These are phyloP conservation scores for Paralagenidium karlingii DNA, from an alignment of 352 stramenopile genomes.

Conservation along the genomic window DNA sequence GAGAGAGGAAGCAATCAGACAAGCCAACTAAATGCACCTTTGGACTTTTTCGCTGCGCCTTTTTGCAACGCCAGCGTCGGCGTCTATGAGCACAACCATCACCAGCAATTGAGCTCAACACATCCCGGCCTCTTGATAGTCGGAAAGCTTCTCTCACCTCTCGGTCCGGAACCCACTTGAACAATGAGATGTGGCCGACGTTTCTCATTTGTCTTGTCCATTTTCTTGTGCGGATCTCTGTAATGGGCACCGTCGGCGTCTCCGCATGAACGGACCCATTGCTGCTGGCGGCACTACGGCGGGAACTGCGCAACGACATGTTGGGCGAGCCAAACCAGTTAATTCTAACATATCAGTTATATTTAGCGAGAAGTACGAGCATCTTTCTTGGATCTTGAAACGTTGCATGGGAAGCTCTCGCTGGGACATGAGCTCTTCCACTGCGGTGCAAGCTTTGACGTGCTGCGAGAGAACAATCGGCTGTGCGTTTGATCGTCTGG, in stretches of 20 bases:
- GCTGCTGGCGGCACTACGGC: too few relatives aligned
- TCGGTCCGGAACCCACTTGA: constrained; percentile 71
- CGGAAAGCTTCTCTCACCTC: constrained; percentile 14
- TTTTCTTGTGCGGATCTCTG: constrained; percentile 59
- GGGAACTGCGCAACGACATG: constrained; percentile 39
- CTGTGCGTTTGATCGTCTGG: too few relatives aligned
- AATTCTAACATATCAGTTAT: too few relatives aligned
- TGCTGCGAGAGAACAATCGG: too few relatives aligned
- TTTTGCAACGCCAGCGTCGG: constrained; percentile 54
- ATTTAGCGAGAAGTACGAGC: too few relatives aligned
- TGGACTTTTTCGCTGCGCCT: constrained; percentile 54
- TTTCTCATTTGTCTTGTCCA: constrained; percentile 57
- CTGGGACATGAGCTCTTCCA: too few relatives aligned
- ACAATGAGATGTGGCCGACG: constrained; percentile 54
- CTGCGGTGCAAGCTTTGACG: too few relatives aligned
- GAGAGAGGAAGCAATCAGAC: neutral
- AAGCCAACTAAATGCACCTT: constrained; percentile 18
- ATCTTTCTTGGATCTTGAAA: too few relatives aligned
- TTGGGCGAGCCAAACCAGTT: too few relatives aligned
- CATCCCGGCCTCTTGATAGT: neutral
- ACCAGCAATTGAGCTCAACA: neutral
- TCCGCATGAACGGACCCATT: too few relatives aligned
- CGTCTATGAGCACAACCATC: constrained; percentile 10
- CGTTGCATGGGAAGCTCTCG: too few relatives aligned
- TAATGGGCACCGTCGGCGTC: constrained; percentile 20